Evolutionary conservation across 2,329 filamentous ascomycete species (phyloP).

Genomic region (Ascochyta lentis): DNA sequence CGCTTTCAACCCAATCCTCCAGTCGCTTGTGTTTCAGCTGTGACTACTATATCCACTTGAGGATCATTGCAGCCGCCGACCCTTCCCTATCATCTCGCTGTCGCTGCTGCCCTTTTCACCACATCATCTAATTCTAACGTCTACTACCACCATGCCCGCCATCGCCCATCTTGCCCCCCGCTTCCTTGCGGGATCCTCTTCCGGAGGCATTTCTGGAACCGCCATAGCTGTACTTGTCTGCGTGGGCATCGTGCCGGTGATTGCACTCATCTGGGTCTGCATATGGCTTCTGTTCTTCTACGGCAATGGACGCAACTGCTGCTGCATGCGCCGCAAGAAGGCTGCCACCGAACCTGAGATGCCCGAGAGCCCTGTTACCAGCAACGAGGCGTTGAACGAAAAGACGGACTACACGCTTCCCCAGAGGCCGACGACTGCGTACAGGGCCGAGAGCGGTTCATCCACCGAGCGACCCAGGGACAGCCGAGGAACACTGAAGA

Average conservation of each 20-base stretch:
- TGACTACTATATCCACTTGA: slow-evolving; percentile 13
- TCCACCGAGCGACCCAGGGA: slow-evolving; percentile 14
- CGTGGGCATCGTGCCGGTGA: slow-evolving; percentile 33
- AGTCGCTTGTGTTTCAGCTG: slow-evolving; percentile 20
- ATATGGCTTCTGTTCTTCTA: slow-evolving; percentile 40
- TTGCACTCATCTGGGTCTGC: slow-evolving; percentile 33
- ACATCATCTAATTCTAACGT: neutral
- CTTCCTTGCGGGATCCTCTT: slow-evolving; percentile 16
- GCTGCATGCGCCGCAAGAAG: slow-evolving; percentile 33
- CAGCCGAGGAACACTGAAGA: slow-evolving; percentile 12
- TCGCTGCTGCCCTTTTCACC: neutral
- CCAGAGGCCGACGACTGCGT: slow-evolving; percentile 13
- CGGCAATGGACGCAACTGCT: slow-evolving; percentile 31
- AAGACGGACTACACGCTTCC: slow-evolving; percentile 23
- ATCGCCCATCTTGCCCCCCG: slow-evolving; percentile 24
- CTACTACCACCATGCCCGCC: slow-evolving; percentile 24
- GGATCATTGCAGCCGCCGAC: slow-evolving; percentile 14
- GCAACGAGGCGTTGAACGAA: slow-evolving; percentile 20
- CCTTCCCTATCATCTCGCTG: neutral
- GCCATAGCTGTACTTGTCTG: slow-evolving; percentile 35
- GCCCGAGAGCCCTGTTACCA: slow-evolving; percentile 3
- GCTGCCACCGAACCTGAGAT: slow-evolving; percentile 9
- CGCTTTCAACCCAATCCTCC: slow-evolving; percentile 18
- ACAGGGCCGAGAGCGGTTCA: slow-evolving; percentile 25
- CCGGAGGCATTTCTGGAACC: slow-evolving; percentile 22